These are phyloP conservation scores for Pythium insidiosum DNA, from an alignment of 352 stramenopile species.

Conservation along the genomic window DNA sequence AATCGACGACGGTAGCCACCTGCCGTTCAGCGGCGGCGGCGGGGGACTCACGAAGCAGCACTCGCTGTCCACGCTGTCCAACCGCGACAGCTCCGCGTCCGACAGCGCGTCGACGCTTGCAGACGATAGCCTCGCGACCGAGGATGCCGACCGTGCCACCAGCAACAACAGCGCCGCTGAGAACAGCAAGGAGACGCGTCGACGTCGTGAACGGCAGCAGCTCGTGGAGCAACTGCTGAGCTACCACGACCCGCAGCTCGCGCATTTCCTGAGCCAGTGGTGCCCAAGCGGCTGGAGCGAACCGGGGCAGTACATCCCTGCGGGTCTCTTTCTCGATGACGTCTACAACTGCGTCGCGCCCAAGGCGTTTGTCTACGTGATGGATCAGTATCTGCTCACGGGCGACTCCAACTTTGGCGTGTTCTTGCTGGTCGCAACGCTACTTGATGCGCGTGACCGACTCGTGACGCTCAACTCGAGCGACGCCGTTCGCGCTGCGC, in stretches of 20 bases:
- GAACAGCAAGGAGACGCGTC: constrained; percentile 24
- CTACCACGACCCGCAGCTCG: constrained; percentile 65
- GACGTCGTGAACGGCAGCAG: constrained; percentile 42
- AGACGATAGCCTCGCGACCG: constrained; percentile 17
- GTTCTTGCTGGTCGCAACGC: constrained; percentile 54
- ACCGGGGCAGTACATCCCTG: constrained; percentile 37
- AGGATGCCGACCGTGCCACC: constrained; percentile 17
- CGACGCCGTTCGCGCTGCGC: constrained; percentile 30
- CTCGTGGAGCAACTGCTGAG: constrained; percentile 62
- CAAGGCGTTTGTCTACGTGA: constrained; percentile 50
- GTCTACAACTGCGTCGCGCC: constrained; percentile 60
- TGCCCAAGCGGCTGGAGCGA: constrained; percentile 60
- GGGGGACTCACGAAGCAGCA: neutral
- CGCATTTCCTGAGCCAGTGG: constrained; percentile 66
- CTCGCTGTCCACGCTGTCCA: constrained; percentile 11
- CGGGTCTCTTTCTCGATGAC: constrained; percentile 54
- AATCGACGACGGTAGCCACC: constrained; percentile 14
- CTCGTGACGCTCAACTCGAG: constrained; percentile 23
- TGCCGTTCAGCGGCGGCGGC: constrained; percentile 2
- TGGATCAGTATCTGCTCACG: constrained; percentile 76
- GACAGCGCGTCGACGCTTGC: constrained; percentile 30
- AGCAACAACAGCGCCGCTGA: too few species aligned
- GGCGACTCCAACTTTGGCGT: constrained; percentile 60
- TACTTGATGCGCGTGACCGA: constrained; percentile 35
- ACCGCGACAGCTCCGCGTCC: neutral